Evolutionary conservation across 768 basidiomycete species (phyloP).

Genomic region (Tulasnella sp.): DNA sequence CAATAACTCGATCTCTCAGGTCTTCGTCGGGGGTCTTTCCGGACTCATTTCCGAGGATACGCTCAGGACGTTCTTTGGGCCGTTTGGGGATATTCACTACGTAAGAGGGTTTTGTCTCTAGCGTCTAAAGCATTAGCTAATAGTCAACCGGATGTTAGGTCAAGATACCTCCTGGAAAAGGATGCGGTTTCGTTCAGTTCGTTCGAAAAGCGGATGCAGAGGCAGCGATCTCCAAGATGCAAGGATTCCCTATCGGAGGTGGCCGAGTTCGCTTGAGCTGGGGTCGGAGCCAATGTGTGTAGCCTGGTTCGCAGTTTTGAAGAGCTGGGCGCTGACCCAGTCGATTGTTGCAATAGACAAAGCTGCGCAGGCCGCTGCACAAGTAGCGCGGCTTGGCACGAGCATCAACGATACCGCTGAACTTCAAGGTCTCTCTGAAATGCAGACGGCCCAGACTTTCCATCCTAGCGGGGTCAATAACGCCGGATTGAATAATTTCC

Average conservation of each 20-base stretch:
- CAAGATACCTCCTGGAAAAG: conserved; percentile 93
- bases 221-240: conserved; percentile 92
- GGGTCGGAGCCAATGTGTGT: conserved; percentile 88
- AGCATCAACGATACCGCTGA: conserved; percentile 27
- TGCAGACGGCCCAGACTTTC: conserved; percentile 28
- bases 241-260: conserved; percentile 91
- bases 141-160: conserved; percentile 48
- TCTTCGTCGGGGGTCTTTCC: conserved; percentile 84
- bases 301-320: not conserved
- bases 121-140: not conserved
- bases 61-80: conserved; percentile 80
- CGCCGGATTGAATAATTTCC: not conserved
- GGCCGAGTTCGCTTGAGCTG: conserved; percentile 87
- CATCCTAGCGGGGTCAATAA: not conserved
- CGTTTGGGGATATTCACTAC: conserved; percentile 92
- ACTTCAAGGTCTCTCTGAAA: conserved; percentile 27
- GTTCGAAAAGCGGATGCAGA: conserved; percentile 89
- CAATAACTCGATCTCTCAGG: conserved; percentile 17
- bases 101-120: conserved; percentile 44
- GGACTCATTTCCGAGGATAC: conserved; percentile 89
- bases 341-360: conserved; percentile 53
- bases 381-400: conserved; percentile 30
- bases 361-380: conserved; percentile 81
- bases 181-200: conserved; percentile 95
- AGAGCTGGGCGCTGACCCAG: conserved; percentile 13